phyloP scores from a whole-genome alignment of 257 asterid species.

The Eucommia ulmoides region DNA sequence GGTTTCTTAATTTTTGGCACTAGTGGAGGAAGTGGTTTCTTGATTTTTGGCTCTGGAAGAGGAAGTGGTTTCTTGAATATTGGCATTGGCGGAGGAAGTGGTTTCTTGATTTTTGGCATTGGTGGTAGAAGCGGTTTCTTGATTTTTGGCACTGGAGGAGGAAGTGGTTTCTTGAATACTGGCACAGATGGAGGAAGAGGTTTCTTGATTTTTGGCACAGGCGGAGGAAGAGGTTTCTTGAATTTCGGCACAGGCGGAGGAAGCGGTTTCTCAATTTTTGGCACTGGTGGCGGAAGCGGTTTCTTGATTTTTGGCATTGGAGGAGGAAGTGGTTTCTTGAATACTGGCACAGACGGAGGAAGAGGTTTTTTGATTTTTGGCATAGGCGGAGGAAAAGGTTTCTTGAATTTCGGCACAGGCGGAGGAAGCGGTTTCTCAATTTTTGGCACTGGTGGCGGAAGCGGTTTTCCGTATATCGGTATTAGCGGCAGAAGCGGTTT shows the following conservation, averaged over 20 bases:
- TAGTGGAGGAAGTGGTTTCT: conserved; percentile 4
- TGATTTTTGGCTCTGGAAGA: conserved; percentile 8
- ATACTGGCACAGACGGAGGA: neutral
- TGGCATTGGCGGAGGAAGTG: conserved; percentile 7
- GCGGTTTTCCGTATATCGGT: conserved; percentile 1
- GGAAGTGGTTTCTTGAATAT: conserved; percentile 5
- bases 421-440: neutral
- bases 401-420: neutral
- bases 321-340: neutral
- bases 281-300: neutral
- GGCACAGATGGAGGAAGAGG: neutral
- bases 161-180: neutral
- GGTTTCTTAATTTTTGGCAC: neutral
- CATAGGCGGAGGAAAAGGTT: neutral
- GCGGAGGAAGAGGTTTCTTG: neutral
- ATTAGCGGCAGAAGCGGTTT: conserved; percentile 12
- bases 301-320: neutral
- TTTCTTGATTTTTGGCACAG: neutral
- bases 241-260: neutral
- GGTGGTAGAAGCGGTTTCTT: conserved; percentile 12
- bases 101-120: neutral
- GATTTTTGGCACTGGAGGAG: conserved; percentile 7
- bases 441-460: conserved; percentile 7
- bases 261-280: neutral
- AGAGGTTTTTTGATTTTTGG: neutral